Evolutionary conservation across 768 basidiomycete species (phyloP).

Genomic region (Aureoboletus auriporus): DNA sequence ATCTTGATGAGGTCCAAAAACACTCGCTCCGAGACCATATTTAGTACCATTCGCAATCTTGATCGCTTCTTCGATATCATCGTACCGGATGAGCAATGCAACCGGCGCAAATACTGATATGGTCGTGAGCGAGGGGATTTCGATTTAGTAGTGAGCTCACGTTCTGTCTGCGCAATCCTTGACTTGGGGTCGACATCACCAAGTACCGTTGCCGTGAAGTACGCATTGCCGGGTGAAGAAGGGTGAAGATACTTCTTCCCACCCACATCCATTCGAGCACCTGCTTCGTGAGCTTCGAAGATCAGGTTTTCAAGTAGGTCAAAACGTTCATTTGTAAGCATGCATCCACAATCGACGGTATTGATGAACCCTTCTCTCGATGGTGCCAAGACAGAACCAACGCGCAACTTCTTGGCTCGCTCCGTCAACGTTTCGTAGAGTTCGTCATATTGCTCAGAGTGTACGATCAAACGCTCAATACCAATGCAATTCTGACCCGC

Average conservation of each 20-base stretch:
- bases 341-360: constrained; percentile 81
- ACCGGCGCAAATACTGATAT: constrained; percentile 86
- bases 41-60: constrained; percentile 83
- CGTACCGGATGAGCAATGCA: constrained; percentile 81
- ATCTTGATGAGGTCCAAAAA: constrained; percentile 85
- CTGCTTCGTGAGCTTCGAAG: constrained; percentile 60
- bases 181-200: constrained; percentile 69
- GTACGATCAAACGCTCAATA: constrained; percentile 90
- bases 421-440: constrained; percentile 62
- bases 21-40: constrained; percentile 90
- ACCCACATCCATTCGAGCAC: constrained; percentile 60
- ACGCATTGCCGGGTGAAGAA: constrained; percentile 68
- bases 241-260: constrained; percentile 65
- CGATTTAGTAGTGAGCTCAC: constrained; percentile 35
- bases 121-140: constrained; percentile 9
- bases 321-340: constrained; percentile 79
- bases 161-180: constrained; percentile 76
- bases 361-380: constrained; percentile 64
- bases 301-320: constrained; percentile 64
- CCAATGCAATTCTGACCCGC: constrained; percentile 97
- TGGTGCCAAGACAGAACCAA: constrained; percentile 69
- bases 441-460: constrained; percentile 69
- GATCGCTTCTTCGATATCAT: constrained; percentile 80
- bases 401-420: constrained; percentile 66
- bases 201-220: constrained; percentile 85